A percentile compares a stretch with the other conserved stretches of the same genome.
These are phyloP conservation scores for Elongisporangium prolatum DNA, from an alignment of 352 stramenopile genomes.

Conservation along the genomic window DNA sequence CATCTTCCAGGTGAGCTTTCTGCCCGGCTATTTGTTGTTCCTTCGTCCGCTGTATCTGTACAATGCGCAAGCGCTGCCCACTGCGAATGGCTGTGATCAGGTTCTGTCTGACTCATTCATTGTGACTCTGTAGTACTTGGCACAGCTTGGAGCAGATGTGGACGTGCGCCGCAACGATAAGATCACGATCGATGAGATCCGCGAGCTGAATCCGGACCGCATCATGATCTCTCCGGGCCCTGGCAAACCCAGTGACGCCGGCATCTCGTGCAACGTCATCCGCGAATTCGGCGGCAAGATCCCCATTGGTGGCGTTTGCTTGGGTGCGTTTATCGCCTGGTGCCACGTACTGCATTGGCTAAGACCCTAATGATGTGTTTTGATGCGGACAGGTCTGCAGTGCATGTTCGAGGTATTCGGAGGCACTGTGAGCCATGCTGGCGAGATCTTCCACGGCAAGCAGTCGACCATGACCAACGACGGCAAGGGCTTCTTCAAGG, in stretches of 20 bases:
- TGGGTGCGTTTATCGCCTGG: conserved; percentile 30
- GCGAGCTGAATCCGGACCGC: conserved; percentile 65
- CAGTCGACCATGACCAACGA: conserved; percentile 80
- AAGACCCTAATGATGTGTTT: not conserved
- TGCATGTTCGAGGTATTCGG: conserved; percentile 88
- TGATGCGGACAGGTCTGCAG: conserved; percentile 42
- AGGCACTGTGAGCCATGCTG: conserved; percentile 76
- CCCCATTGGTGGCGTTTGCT: conserved; percentile 80
- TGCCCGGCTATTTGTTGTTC: not conserved
- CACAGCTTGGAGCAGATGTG: conserved; percentile 73
- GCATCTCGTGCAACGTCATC: conserved; percentile 82
- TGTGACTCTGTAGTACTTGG: conserved; percentile 61
- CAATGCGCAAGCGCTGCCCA: not conserved
- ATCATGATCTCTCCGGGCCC: conserved; percentile 88
- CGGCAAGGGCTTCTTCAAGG: conserved; percentile 81
- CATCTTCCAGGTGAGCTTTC: conserved; percentile 65
- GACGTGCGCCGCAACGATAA: conserved; percentile 82
- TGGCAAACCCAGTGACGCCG: conserved; percentile 75
- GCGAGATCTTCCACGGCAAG: conserved; percentile 88
- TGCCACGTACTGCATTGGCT: not conserved
- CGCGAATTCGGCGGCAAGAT: conserved; percentile 76
- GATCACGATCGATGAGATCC: conserved; percentile 79
- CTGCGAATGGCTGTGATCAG: not conserved
- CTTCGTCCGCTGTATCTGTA: too few relatives aligned
- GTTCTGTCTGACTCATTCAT: not conserved